Evolutionary conservation across 306 rosid species (phyloP), one percentile per base, ranked within the genome.

Genomic region (Styphnolobium japonicum): DNA sequence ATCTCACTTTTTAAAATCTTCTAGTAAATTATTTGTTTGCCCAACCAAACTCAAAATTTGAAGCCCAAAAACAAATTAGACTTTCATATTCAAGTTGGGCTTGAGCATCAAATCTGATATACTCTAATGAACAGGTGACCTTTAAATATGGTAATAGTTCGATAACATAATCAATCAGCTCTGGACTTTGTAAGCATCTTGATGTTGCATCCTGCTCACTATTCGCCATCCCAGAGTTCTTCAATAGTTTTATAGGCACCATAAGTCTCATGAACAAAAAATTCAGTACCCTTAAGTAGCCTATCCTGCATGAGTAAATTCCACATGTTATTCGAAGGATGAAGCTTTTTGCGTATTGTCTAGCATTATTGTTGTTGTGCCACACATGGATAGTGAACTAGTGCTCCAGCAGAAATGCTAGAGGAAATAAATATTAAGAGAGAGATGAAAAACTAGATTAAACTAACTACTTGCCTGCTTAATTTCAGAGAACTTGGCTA

Each of bases 211-310:
- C 7, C 21, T 76, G 87, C 82, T 87, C 89, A 89, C 53, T 33
- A 29, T 79, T 88, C 87, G 19, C 84, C 91, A 76, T 89, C 92
- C 92, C 91, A 91, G 14, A 89, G 87, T 63, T 91, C 94, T 81
- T 88, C 92, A 53, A 75, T 11, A 62, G 81, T 89, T 83, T 40
- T 89, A 57, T 81, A 86, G 46, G 60, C 58, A 25, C 92, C 90
- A 0, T 53, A 37, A 27, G 83, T 89, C 63, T 85, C 85, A 2
- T 75, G 81, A 29, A 81, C 86, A 43, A 71, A 78, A 3, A n/a
- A n/a, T n/a, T 0, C 81, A 27, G 51, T 42, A 0, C 85, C 90
- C 71, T 68, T 87, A 16, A 86, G 3, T 63, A 87, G 75, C 78
- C 79, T 91, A 49, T 77, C 93, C 97, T 86, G 93, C 87, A 82